Evolutionary conservation across 805 yeast species (phyloP), one percentile per base, ranked within the genome.

Genomic region (Suhomyces prunicola): DNA sequence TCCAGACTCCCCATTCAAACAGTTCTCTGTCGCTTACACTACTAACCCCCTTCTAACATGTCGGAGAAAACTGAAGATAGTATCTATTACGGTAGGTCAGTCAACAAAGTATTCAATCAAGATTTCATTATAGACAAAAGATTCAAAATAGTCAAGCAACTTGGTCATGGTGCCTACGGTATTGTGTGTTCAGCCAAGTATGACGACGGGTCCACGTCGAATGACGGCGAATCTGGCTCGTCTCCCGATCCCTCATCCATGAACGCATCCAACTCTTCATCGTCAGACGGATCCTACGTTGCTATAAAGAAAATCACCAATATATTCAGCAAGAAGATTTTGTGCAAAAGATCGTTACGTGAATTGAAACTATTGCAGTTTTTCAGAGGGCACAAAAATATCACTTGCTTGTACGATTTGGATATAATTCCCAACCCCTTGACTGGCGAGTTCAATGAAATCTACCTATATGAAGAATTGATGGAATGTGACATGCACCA

Each of bases 401-500:
- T 93, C 64, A 93, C 98, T 3, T 91, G 97, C 67, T 74, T 94
- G 15, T 94, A 94, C 67, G 99, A 94, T 69, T 79, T 93, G 70
- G 99, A 94, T 72, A 88, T 94, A 49, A 90, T 92, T 39, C 90
- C 92, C 23, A 81, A 84, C 59, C 73, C 80, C 2, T 50, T 66
- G 54, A 72, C 78, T 15, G 85, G 85, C 3, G 82, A 83, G 50
- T 93, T 93, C 76, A 91, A 92, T 70, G 99, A 96, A 63, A 80
- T 94, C 10, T 94, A 94, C 60, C 77, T 94, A 6, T 94, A 94
- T 65, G 99, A 94, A 70, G 99, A 93, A 71, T 77, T 93, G 62
- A 94, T 94, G 98, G 98, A 93, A 69, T 93, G 98, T 71, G 99
- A 94, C 70, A 87, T 94, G 90, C 97, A 93, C 71, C 98, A 93